Evolutionary conservation across 192 early-diverging fungal genomes (phyloP).

Genomic region (Phlyctochytrium planicorne): DNA sequence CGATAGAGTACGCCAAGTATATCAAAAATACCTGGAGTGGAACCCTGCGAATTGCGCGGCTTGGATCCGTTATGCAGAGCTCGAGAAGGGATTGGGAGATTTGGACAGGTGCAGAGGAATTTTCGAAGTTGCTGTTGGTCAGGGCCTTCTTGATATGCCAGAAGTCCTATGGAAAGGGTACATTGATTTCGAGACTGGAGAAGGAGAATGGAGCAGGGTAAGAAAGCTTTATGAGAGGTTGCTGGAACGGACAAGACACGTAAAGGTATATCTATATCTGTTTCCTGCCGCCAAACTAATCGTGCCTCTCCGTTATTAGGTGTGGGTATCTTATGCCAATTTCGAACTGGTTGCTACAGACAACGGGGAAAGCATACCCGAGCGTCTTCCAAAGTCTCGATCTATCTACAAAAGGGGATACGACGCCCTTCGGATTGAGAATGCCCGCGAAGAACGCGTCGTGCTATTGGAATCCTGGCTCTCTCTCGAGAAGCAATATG

Average conservation of each 20-base stretch:
- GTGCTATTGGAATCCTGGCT: constrained; percentile 90
- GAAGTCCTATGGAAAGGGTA: constrained; percentile 98
- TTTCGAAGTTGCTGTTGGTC: constrained; percentile 87
- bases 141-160: constrained; percentile 94
- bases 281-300: no score
- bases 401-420: constrained; percentile 76
- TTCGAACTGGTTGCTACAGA: constrained; percentile 77
- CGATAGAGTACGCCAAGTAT: constrained; percentile 86
- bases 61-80: constrained; percentile 96
- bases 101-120: constrained; percentile 79
- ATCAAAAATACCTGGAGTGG: constrained; percentile 89
- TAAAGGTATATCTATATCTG: constrained; percentile 69
- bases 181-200: constrained; percentile 90
- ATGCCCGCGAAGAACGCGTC: constrained; percentile 82
- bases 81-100: constrained; percentile 86
- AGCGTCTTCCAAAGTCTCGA: constrained; percentile 57
- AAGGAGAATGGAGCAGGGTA: constrained; percentile 78
- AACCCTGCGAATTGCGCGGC: constrained; percentile 83
- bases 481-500: constrained; percentile 72
- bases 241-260: constrained; percentile 84
- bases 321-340: constrained; percentile 89
- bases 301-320: constrained; percentile 40
- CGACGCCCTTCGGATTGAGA: constrained; percentile 63
- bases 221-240: constrained; percentile 81
- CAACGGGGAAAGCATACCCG: constrained; percentile 43